Base-by-base conservation (phyloP, 768 basidiomycete genomes). In the Amylocystis lapponica region DNA sequence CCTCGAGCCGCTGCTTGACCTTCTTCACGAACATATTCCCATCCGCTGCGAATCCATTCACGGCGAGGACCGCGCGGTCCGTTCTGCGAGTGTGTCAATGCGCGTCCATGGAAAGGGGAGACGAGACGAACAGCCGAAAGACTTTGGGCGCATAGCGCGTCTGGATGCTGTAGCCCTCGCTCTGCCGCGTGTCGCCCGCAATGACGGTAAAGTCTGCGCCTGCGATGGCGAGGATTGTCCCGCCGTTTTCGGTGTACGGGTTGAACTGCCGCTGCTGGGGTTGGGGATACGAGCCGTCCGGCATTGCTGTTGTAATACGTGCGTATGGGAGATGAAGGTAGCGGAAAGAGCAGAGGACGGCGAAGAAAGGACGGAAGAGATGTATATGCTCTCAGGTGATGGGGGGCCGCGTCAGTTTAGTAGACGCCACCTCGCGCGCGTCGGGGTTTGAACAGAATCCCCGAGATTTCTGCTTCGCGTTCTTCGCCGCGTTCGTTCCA, bases 1-100 rank as follows among this genome's bases (percentile, higher is more conserved):
- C 95, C 77, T 98, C 96, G 3, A 99, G 74, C 53, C 95, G 79
- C 63, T 98, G 94, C 61, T 86, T 85, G 40, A 99, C 85, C 59
- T 84, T 83, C 78, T 97, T 96, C 57, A 98, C 92, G 58, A 99
- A 94, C 79, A 88, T 89, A 57, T 94, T 94, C 20, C 91, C 95
- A 61, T 99, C 96, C 36, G 94, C 96, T 32, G 91, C 88, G 62
- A 97, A 98, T 8, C 96, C 96, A 55, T 97, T 96, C 27, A 96
- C 91, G 16, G 95, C 93, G 17, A 99, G 72, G 5, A 93, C 90
- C 25, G 89, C 89, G 56, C 83, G 88, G 67, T 93, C 90, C 14
- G 91, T 95, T 60, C 92, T 95, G 63, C 30, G 39, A 35, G 45
- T 46, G 42, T 33, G 44, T 43, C 45, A 39, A 41, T 33, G 29